Evolutionary conservation across 495 filamentous ascomycete genomes (phyloP).

Genomic region (Tuber brumale): DNA sequence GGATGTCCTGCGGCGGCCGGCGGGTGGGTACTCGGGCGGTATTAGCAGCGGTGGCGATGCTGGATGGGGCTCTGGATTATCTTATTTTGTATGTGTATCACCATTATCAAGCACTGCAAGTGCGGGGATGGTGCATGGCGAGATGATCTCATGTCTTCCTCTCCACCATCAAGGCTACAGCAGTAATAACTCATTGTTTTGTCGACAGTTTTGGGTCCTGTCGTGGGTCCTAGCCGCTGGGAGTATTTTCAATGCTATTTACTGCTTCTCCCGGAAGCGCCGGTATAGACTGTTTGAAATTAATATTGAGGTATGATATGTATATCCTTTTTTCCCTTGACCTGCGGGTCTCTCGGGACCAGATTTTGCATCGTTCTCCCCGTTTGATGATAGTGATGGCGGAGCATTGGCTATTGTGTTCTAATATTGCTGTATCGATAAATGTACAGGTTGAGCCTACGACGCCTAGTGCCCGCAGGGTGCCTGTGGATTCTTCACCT

Average conservation of each 20-base stretch:
- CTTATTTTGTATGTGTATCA: conserved; percentile 65
- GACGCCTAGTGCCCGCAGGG: conserved; percentile 82
- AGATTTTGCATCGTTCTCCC: neutral
- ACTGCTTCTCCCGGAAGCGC: conserved; percentile 74
- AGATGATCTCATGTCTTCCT: conserved; percentile 21
- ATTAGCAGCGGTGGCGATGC: conserved; percentile 32
- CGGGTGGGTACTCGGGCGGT: conserved; percentile 49
- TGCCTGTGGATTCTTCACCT: conserved; percentile 83
- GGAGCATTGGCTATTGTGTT: neutral
- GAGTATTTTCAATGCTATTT: conserved; percentile 67
- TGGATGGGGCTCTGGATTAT: conserved; percentile 56
- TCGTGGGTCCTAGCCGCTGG: conserved; percentile 44
- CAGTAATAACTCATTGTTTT: conserved; percentile 13
- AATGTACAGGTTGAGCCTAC: conserved; percentile 48
- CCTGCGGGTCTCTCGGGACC: neutral
- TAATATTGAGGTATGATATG: conserved; percentile 35
- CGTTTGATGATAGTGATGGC: neutral
- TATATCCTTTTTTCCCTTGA: neutral
- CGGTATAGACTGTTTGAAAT: conserved; percentile 85
- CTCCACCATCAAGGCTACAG: conserved; percentile 7
- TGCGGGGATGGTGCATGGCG: conserved; percentile 2
- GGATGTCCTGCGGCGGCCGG: conserved; percentile 62
- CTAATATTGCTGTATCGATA: neutral
- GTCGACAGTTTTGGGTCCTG: conserved; percentile 27
- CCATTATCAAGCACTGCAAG: neutral